A percentile compares a stretch with the other conserved stretches of the same genome.
These are phyloP conservation scores for Xylaria arbuscula DNA, from an alignment of 2,329 filamentous ascomycete genomes.

Conservation along the genomic window DNA sequence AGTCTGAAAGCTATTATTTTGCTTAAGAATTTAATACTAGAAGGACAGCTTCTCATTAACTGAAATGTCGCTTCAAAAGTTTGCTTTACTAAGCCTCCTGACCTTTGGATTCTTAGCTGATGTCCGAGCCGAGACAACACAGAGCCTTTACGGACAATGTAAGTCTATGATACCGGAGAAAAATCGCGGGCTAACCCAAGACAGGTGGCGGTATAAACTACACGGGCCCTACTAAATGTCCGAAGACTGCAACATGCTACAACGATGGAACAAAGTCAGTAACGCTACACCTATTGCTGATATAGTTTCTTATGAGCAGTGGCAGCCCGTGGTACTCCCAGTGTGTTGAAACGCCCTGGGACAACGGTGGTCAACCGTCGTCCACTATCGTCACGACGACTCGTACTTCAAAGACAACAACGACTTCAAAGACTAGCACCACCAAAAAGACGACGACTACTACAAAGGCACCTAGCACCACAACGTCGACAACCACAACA, in stretches of 20 bases:
- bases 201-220: constrained; percentile 31
- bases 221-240: constrained; percentile 26
- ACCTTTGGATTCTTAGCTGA: constrained; percentile 8
- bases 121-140: constrained; percentile 10
- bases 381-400: constrained; percentile 22
- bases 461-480: constrained; percentile 6
- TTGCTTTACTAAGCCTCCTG: constrained; percentile 15
- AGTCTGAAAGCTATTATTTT: background rate
- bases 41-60: background rate
- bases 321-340: constrained; percentile 31
- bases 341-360: constrained; percentile 32
- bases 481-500: constrained; percentile 1
- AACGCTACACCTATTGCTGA: background rate
- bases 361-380: constrained; percentile 17
- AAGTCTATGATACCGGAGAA: background rate
- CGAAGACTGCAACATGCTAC: constrained; percentile 29
- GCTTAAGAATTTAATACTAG: background rate
- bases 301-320: background rate
- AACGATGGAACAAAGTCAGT: constrained; percentile 31
- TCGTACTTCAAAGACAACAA: constrained; percentile 13
- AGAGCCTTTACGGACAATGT: constrained; percentile 36
- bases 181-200: constrained; percentile 3
- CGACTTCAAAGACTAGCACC: constrained; percentile 7
- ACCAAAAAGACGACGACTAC: constrained; percentile 7
- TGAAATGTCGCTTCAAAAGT: constrained; percentile 19